Conservation (phyloP, 495 filamentous ascomycete species). For the Penicillium silybi region DNA sequence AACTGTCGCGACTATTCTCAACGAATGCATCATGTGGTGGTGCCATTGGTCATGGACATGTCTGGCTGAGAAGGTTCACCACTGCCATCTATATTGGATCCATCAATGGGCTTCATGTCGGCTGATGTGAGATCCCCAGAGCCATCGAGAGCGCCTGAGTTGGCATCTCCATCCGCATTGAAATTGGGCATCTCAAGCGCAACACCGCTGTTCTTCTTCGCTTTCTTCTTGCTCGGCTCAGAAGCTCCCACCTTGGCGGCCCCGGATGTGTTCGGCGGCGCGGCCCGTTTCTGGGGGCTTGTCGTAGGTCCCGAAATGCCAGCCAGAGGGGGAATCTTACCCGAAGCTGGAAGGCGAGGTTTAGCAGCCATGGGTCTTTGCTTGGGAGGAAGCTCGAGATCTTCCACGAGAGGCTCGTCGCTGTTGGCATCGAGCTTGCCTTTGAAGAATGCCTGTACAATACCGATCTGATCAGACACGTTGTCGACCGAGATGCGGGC, state of each 20-base stretch:
- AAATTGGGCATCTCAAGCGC: conserved; percentile 29
- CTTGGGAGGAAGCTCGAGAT: conserved; percentile 90
- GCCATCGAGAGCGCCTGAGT: conserved; percentile 17
- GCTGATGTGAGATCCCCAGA: conserved; percentile 16
- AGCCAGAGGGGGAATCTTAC: conserved; percentile 65
- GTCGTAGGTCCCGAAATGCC: conserved; percentile 37
- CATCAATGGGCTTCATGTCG: conserved; percentile 22
- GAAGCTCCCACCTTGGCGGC: conserved; percentile 21
- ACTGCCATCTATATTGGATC: conserved; percentile 7
- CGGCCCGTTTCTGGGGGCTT: conserved; percentile 81
- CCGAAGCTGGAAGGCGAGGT: conserved; percentile 87
- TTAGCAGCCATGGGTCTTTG: conserved; percentile 69
- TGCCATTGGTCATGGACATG: conserved; percentile 33
- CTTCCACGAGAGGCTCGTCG: conserved; percentile 82
- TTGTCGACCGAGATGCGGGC: conserved; percentile 78
- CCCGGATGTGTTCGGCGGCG: conserved; percentile 24
- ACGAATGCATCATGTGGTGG: conserved; percentile 12
- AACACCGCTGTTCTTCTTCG: conserved; percentile 43
- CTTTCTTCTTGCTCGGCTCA: conserved; percentile 47
- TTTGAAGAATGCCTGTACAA: conserved; percentile 86
- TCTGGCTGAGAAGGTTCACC: conserved; percentile 9
- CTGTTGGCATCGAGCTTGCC: conserved; percentile 77
- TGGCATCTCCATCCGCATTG: conserved; percentile 31
- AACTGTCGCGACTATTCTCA: background rate
- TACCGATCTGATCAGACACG: conserved; percentile 71